Evolutionary conservation across 176 grass and related monocot genomes (phyloP).

Genomic region (Musa beccarii): DNA sequence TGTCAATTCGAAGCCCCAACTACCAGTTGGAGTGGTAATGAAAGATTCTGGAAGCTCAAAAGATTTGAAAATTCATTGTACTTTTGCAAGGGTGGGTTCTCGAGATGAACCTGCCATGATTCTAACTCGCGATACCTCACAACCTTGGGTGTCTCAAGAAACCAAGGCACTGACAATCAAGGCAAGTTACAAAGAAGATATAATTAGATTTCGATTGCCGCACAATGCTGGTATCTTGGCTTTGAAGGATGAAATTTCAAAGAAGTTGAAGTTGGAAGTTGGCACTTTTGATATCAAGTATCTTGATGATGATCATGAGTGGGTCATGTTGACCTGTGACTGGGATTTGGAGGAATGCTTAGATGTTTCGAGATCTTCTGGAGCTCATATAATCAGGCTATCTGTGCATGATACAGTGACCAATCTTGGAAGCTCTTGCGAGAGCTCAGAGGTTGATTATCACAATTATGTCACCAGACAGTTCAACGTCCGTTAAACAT

Average conservation of each 20-base stretch:
- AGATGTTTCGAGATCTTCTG: slow-evolving; percentile 15
- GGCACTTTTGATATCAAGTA: slow-evolving; percentile 24
- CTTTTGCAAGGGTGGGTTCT: slow-evolving; percentile 2
- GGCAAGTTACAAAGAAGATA: slow-evolving; percentile 21
- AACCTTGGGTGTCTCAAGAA: background rate
- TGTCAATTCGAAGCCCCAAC: background rate
- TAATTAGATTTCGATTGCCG: slow-evolving; percentile 16
- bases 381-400: slow-evolving; percentile 19
- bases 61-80: slow-evolving; percentile 10
- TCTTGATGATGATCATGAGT: slow-evolving; percentile 25
- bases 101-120: background rate
- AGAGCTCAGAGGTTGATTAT: slow-evolving; percentile 13
- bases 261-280: slow-evolving; percentile 19
- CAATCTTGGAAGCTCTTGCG: slow-evolving; percentile 13
- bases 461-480: background rate
- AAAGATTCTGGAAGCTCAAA: slow-evolving; percentile 10
- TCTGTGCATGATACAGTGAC: slow-evolving; percentile 8
- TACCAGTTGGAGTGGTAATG: background rate
- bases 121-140: background rate
- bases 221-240: slow-evolving; percentile 5
- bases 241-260: slow-evolving; percentile 21
- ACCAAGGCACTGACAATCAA: slow-evolving; percentile 1
- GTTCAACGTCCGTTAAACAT: background rate
- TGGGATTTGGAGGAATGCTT: slow-evolving; percentile 24
- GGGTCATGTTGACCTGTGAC: slow-evolving; percentile 23